Conservation (phyloP, 768 basidiomycete genomes). For the Gautieria morchelliformis region DNA sequence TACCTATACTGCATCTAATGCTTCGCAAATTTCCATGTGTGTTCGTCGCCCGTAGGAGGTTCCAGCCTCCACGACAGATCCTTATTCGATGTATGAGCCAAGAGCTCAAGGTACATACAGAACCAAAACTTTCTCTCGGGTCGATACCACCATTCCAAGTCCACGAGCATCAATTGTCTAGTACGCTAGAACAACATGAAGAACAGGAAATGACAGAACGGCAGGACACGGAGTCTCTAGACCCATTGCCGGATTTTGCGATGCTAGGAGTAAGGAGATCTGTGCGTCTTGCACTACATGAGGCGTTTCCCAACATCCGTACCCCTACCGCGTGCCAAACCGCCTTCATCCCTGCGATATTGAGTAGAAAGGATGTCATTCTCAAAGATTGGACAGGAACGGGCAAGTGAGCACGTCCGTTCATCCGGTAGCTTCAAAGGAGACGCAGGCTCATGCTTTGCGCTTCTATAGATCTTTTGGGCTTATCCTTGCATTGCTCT, state of each 20-base stretch:
- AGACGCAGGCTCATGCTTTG: neutral
- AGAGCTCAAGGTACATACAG: neutral
- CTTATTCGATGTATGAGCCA: neutral
- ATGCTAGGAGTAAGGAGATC: slow-evolving; percentile 41
- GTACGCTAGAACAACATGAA: neutral
- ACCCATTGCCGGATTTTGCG: slow-evolving; percentile 8
- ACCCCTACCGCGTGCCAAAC: slow-evolving; percentile 51
- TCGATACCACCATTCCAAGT: neutral
- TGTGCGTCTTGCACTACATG: slow-evolving; percentile 39
- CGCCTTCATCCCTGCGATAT: slow-evolving; percentile 51
- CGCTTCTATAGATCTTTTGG: slow-evolving; percentile 53
- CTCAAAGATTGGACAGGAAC: slow-evolving; percentile 66
- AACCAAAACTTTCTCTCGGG: neutral
- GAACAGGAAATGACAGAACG: neutral
- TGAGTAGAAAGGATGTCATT: slow-evolving; percentile 48
- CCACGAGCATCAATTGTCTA: neutral
- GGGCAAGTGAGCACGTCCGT: slow-evolving; percentile 52
- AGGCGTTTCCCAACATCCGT: slow-evolving; percentile 53
- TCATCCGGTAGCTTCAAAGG: neutral
- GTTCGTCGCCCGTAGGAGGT: neutral
- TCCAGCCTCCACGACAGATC: neutral
- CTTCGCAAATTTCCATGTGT: slow-evolving; percentile 3
- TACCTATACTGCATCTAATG: neutral
- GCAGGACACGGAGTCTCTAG: neutral
- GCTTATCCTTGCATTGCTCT: slow-evolving; percentile 54